These are phyloP conservation scores for Bauhinia variegata DNA, from an alignment of 306 rosid species.

Conservation along the genomic window DNA sequence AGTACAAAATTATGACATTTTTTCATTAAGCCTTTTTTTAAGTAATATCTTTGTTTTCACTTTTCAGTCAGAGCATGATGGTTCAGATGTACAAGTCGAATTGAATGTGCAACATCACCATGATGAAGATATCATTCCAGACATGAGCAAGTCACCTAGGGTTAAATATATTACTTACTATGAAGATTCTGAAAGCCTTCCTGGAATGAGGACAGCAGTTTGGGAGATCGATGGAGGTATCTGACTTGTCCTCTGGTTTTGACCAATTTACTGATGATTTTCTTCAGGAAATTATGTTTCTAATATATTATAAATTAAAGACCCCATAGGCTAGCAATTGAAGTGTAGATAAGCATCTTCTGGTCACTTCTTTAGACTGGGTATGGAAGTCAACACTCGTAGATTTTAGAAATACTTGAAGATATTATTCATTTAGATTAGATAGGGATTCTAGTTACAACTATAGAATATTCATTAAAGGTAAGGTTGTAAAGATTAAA, in stretches of 20 bases:
- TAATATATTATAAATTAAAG: slow-evolving; percentile 10
- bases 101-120: slow-evolving; percentile 73
- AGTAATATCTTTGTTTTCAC: slow-evolving; percentile 31
- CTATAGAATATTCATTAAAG: too few relatives aligned
- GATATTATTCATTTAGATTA: too few relatives aligned
- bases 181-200: slow-evolving; percentile 90
- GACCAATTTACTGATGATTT: slow-evolving; percentile 34
- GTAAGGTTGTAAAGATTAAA: too few relatives aligned
- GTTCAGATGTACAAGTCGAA: slow-evolving; percentile 81
- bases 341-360: too few relatives aligned
- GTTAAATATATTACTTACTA: slow-evolving; percentile 84
- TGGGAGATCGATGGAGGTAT: slow-evolving; percentile 98
- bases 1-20: slow-evolving; percentile 8
- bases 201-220: slow-evolving; percentile 92
- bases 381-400: too few relatives aligned
- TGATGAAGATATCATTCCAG: slow-evolving; percentile 75
- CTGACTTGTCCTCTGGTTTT: slow-evolving; percentile 38
- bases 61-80: slow-evolving; percentile 89
- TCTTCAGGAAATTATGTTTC: slow-evolving; percentile 11
- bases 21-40: slow-evolving; percentile 11
- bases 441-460: too few relatives aligned
- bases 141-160: slow-evolving; percentile 74
- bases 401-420: too few relatives aligned
- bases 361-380: too few relatives aligned
- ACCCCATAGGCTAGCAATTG: too few relatives aligned